Conservation (phyloP, 2,329 filamentous ascomycete species). For the Xylaria sp. region DNA sequence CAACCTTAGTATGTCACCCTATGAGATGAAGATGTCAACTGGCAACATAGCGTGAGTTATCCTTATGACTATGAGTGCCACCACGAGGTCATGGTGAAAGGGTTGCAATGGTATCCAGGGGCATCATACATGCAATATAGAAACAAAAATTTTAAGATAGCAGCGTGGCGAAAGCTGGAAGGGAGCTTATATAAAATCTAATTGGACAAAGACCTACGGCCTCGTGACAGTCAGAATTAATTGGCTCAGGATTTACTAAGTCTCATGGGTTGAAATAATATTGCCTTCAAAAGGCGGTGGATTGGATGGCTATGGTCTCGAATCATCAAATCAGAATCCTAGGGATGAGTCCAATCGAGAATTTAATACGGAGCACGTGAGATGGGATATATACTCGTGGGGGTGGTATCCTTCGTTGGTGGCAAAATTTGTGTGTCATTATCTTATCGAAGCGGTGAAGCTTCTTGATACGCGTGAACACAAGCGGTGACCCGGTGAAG, state of each 20-base stretch:
- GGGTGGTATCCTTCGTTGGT: background rate
- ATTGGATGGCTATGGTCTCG: background rate
- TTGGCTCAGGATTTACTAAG: background rate
- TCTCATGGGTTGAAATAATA: background rate
- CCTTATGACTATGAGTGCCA: background rate
- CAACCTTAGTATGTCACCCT: background rate
- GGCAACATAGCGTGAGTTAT: background rate
- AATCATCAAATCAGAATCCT: background rate
- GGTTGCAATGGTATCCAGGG: background rate
- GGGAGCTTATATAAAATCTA: background rate
- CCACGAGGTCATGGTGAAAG: background rate
- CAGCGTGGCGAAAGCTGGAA: background rate
- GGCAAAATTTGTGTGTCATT: background rate
- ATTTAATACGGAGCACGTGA: background rate
- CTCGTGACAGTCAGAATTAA: conserved; percentile 8
- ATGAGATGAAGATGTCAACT: background rate
- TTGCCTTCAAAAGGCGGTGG: background rate
- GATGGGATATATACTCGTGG: background rate
- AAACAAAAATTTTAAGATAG: background rate
- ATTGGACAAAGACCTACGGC: conserved; percentile 2
- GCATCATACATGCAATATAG: background rate
- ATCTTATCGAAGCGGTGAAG: conserved; percentile 28
- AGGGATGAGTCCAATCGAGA: background rate
- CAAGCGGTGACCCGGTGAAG: background rate
- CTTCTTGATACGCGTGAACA: background rate